phyloP scores from a whole-genome alignment of 768 basidiomycete species.

The Exidia glandulosa region DNA sequence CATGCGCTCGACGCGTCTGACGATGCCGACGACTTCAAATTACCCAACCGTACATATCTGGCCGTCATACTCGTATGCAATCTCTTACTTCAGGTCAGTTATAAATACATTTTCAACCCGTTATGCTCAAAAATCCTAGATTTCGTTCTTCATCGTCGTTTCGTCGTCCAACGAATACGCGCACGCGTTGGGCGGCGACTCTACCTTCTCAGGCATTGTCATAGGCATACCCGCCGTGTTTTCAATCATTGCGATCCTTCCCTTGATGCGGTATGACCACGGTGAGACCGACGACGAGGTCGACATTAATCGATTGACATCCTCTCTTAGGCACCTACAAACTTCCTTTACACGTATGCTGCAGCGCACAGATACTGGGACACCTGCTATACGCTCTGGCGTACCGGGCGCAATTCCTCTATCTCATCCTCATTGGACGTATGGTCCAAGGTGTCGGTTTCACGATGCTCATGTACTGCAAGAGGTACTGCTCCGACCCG shows the following conservation, averaged over 20 bases:
- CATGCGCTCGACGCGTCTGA: too few species aligned
- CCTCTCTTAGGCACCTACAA: conserved; percentile 34
- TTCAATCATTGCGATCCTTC: conserved; percentile 47
- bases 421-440: conserved; percentile 63
- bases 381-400: conserved; percentile 52
- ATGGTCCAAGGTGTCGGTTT: conserved; percentile 51
- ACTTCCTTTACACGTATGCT: conserved; percentile 46
- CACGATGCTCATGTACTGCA: conserved; percentile 48
- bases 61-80: too few species aligned
- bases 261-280: conserved; percentile 43
- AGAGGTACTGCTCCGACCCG: conserved; percentile 59
- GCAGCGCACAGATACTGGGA: conserved; percentile 41
- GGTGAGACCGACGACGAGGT: too few species aligned
- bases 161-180: conserved; percentile 57
- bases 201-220: conserved; percentile 58
- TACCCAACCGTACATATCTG: too few species aligned
- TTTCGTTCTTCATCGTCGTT: conserved; percentile 59
- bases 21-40: too few species aligned
- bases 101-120: too few species aligned
- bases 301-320: background rate
- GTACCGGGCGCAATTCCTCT: conserved; percentile 48
- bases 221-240: conserved; percentile 59
- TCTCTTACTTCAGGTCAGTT: too few species aligned
- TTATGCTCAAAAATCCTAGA: conserved; percentile 26
- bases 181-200: conserved; percentile 46